phyloP scores from a whole-genome alignment of 2,329 filamentous ascomycete genomes.

The Nemania abortiva region DNA sequence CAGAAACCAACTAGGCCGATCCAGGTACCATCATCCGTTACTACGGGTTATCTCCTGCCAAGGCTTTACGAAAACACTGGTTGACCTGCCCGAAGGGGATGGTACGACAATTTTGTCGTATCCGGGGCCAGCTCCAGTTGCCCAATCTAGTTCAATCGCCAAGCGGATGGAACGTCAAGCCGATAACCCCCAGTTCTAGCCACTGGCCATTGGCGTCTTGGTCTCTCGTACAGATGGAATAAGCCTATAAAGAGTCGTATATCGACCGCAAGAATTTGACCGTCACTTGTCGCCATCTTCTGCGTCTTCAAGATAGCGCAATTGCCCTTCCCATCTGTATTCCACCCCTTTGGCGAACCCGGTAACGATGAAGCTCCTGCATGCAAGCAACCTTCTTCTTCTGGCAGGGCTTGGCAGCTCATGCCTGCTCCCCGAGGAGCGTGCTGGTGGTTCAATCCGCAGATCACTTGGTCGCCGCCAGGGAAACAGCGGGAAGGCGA shows the following conservation, averaged over 20 bases:
- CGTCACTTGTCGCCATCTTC: not conserved
- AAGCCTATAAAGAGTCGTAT: constrained; percentile 18
- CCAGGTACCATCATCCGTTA: constrained; percentile 22
- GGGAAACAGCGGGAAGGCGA: constrained; percentile 41
- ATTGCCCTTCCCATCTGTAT: not conserved
- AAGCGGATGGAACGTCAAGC: constrained; percentile 17
- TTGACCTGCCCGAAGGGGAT: constrained; percentile 35
- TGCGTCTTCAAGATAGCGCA: not conserved
- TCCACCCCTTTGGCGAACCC: not conserved
- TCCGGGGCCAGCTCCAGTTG: constrained; percentile 30
- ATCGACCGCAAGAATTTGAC: constrained; percentile 6
- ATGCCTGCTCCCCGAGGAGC: constrained; percentile 43
- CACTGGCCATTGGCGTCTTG: constrained; percentile 7
- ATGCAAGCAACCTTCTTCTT: constrained; percentile 31
- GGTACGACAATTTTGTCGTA: constrained; percentile 18
- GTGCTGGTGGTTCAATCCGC: constrained; percentile 34
- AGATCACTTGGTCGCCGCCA: constrained; percentile 29
- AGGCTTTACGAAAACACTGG: constrained; percentile 8
- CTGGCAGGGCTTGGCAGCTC: constrained; percentile 35
- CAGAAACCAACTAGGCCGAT: constrained; percentile 14
- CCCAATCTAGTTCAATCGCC: constrained; percentile 31
- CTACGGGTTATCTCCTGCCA: constrained; percentile 32
- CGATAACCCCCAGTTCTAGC: not conserved
- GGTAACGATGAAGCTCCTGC: constrained; percentile 34
- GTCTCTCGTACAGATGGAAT: constrained; percentile 4